Evolutionary conservation across 176 grass and related monocot genomes (phyloP), one percentile per base, ranked within the genome.

Genomic region (Thalia dealbata): DNA sequence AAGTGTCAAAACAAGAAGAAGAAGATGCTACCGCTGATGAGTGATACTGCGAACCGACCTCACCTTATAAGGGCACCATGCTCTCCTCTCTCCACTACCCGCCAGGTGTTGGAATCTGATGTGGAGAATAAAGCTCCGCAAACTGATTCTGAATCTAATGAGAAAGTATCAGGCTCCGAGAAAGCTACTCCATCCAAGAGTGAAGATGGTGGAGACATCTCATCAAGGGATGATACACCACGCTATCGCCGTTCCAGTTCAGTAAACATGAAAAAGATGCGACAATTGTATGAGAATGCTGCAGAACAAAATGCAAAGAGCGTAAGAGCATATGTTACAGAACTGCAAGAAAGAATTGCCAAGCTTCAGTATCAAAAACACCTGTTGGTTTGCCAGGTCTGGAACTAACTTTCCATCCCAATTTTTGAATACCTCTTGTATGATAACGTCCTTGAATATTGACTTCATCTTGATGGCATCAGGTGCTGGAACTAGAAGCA

Each of bases 361-460:
- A 96, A 96, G 64, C 92, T 96, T 82, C 92, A 96, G 73, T 96
- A 96, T 81, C 95, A 99, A 76, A 99, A 99, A 76, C 95, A 99
- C 38, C 83, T 99, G 22, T 85, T 99, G 65, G 95, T 99, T 41
- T 88, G 90, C 77, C 95, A 99, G 95, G 95, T 93, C 8, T 43
- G 19, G n/a, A 67, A 42, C 29, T 43, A 42, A 43, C 29, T 42
- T 28, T 43, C 25, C 19, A 67, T 67, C 32, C 43, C 32, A 43
- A 67, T 1, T 67, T 19, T 38, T 68, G 11, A 42, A 68, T 68
- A 43, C 13, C 9, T 43, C 44, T 12, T 44, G 44, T 43, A 11
- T 19, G 38, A 16, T 9, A 24, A 42, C 13, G 7, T 10, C 23
- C 44, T 23, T 68, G 44, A 19, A 28, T 35, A n/a, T 22, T 12